Evolutionary conservation across 768 basidiomycete genomes (phyloP).

Genomic region (Rhodotorula paludigena): DNA sequence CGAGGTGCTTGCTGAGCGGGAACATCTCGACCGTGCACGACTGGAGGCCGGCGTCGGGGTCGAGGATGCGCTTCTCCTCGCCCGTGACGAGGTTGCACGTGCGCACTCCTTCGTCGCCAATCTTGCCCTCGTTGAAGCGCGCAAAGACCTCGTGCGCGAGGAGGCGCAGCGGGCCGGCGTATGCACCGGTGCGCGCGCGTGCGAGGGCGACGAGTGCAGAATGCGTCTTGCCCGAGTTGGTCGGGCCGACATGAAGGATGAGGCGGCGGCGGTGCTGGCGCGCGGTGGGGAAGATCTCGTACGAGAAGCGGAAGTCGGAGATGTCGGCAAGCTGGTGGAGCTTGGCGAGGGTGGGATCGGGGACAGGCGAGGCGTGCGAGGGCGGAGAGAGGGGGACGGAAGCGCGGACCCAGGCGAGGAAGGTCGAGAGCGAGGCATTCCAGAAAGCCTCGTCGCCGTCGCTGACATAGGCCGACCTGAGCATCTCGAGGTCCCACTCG

Average conservation of each 20-base stretch:
- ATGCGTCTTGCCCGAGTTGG: slow-evolving; percentile 96
- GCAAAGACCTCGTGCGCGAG: slow-evolving; percentile 94
- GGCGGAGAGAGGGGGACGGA: slow-evolving; percentile 10
- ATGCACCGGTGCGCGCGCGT: slow-evolving; percentile 65
- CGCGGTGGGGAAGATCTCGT: slow-evolving; percentile 49
- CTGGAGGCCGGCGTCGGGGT: slow-evolving; percentile 55
- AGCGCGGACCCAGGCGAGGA: slow-evolving; percentile 13
- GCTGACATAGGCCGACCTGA: slow-evolving; percentile 5
- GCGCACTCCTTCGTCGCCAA: slow-evolving; percentile 65
- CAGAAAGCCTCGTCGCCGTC: slow-evolving; percentile 20
- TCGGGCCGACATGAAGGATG: slow-evolving; percentile 94
- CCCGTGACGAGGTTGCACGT: slow-evolving; percentile 84
- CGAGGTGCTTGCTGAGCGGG: slow-evolving; percentile 49
- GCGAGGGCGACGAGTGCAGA: slow-evolving; percentile 84
- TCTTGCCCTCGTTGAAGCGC: slow-evolving; percentile 81
- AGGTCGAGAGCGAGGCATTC: slow-evolving; percentile 15
- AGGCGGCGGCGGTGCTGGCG: slow-evolving; percentile 66
- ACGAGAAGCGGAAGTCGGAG: slow-evolving; percentile 32
- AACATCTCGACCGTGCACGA: slow-evolving; percentile 96
- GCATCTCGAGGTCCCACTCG: slow-evolving; percentile 10
- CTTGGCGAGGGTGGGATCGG: slow-evolving; percentile 20
- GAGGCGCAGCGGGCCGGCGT: slow-evolving; percentile 84
- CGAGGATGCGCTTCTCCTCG: slow-evolving; percentile 74
- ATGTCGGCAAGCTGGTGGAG: slow-evolving; percentile 28
- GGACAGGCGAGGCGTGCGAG: neutral